Percentiles rank a stretch among this genome's conserved stretches.
Evolutionary conservation across 2,329 filamentous ascomycete genomes (phyloP).

Genomic region (Colletotrichum eleusines): DNA sequence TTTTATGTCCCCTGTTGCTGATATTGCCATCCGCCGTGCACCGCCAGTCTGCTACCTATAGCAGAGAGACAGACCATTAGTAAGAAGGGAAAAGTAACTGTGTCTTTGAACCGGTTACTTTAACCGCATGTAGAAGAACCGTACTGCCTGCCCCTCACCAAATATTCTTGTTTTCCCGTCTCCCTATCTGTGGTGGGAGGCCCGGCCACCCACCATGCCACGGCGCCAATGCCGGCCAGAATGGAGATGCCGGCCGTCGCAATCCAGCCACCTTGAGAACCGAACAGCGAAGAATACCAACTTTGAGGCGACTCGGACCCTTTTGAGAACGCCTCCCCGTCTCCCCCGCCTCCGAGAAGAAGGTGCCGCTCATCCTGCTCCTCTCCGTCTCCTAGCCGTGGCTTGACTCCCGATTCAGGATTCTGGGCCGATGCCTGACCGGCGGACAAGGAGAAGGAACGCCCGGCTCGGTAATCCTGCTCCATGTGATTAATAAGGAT

Average conservation of each 20-base stretch:
- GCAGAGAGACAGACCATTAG: no score
- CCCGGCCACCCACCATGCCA: not conserved
- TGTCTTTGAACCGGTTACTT: not conserved
- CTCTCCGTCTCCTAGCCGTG: not conserved
- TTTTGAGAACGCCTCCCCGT: not conserved
- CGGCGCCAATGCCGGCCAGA: not conserved
- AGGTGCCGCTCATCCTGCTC: not conserved
- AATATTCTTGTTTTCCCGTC: not conserved
- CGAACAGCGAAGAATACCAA: not conserved
- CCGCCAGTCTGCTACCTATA: no score
- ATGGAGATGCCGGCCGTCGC: not conserved
- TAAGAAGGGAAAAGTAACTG: no score
- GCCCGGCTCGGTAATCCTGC: not conserved
- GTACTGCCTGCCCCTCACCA: not conserved
- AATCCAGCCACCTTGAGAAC: not conserved
- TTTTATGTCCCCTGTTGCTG: no score
- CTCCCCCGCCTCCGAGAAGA: not conserved
- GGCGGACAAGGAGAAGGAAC: not conserved
- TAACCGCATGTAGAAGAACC: not conserved
- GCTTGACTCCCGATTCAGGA: not conserved
- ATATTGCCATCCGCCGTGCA: no score
- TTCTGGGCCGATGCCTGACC: not conserved
- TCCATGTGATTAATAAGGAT: not conserved
- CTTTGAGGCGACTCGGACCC: not conserved
- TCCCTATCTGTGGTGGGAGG: not conserved